Conservation (phyloP, 441 rosid genomes). For the Omphalea diandra region DNA sequence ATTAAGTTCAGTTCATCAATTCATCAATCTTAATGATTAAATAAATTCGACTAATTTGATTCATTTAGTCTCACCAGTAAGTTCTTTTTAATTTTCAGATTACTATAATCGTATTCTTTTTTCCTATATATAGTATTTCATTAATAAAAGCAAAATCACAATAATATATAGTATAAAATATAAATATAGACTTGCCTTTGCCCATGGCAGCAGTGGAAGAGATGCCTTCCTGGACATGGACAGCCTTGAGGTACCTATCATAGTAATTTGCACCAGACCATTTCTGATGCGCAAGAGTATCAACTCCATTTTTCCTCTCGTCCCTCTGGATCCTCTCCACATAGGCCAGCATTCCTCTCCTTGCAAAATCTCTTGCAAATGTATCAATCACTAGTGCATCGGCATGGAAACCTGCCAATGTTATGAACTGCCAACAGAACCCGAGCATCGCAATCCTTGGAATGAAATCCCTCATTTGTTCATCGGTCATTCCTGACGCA, state of each 20-base stretch:
- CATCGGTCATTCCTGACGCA: slow-evolving; percentile 81
- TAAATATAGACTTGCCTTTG: slow-evolving; percentile 50
- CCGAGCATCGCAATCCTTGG: slow-evolving; percentile 80
- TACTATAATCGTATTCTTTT: no score
- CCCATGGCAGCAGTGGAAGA: slow-evolving; percentile 98
- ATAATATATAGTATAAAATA: not conserved
- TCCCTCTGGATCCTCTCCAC: slow-evolving; percentile 96
- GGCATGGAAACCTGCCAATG: slow-evolving; percentile 90
- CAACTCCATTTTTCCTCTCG: slow-evolving; percentile 87
- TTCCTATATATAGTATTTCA: no score
- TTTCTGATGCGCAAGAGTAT: slow-evolving; percentile 92
- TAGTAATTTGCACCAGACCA: slow-evolving; percentile 95
- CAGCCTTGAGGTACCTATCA: slow-evolving; percentile 82
- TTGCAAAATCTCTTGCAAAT: slow-evolving; percentile 70
- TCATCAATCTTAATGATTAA: no score
- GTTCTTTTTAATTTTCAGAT: no score
- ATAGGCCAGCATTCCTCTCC: slow-evolving; percentile 88
- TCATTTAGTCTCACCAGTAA: no score
- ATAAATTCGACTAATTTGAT: no score
- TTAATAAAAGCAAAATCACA: no score
- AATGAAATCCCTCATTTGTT: slow-evolving; percentile 81
- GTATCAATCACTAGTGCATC: slow-evolving; percentile 84
- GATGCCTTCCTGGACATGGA: slow-evolving; percentile 94
- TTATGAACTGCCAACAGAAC: slow-evolving; percentile 92
- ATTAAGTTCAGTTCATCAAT: no score